These are phyloP conservation scores for Cyamopsis tetragonoloba DNA, from an alignment of 306 rosid genomes.

Conservation along the genomic window DNA sequence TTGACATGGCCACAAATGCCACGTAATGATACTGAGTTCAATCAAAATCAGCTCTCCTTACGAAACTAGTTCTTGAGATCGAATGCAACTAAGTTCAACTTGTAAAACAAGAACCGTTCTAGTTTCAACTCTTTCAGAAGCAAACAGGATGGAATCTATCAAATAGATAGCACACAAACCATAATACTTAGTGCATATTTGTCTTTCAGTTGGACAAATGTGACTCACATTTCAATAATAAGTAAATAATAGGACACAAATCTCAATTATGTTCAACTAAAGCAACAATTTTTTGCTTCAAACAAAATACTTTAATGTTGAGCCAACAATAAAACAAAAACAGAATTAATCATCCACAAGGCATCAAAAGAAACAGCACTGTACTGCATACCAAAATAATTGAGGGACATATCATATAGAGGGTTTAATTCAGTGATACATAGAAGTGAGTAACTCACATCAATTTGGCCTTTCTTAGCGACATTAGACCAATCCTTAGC, in stretches of 20 bases:
- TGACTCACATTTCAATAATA: no score
- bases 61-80: neutral
- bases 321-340: no score
- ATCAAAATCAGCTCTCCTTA: neutral
- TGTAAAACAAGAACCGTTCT: neutral
- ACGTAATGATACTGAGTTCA: neutral
- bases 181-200: no score
- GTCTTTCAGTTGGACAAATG: no score
- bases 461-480: constrained; percentile 90
- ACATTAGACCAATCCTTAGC: constrained; percentile 95
- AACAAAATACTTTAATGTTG: no score
- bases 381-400: neutral
- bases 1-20: constrained; percentile 7
- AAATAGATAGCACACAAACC: neutral
- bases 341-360: neutral
- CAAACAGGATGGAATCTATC: constrained; percentile 3
- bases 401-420: neutral
- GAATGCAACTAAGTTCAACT: neutral
- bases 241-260: no score
- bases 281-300: no score
- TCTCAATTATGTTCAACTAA: no score
- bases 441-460: constrained; percentile 46
- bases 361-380: constrained; percentile 1
- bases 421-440: neutral
- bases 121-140: neutral